These are phyloP conservation scores for Trypanosoma theileri DNA, from an alignment of 208 protist species.

Conservation along the genomic window DNA sequence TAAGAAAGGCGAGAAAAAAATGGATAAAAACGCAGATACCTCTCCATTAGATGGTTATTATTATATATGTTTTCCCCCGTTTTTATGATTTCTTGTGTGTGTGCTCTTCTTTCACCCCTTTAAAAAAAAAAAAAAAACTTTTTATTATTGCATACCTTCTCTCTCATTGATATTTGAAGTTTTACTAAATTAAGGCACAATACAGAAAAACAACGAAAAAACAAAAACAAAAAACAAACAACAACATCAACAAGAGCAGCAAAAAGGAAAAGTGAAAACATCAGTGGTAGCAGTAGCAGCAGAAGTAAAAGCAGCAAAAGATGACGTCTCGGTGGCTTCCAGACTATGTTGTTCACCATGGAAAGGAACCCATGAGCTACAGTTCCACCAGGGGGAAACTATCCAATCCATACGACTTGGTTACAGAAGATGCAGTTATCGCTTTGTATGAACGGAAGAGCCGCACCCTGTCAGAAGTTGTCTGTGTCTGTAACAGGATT, in stretches of 20 bases:
- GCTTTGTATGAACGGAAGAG: conserved; percentile 33
- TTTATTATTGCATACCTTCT: conserved; percentile 5
- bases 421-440: conserved; percentile 68
- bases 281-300: too few relatives aligned
- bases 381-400: conserved; percentile 60
- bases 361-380: conserved; percentile 53
- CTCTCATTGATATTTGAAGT: conserved; percentile 3
- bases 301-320: background rate
- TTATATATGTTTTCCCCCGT: conserved; percentile 19
- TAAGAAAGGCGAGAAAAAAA: background rate
- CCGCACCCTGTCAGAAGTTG: conserved; percentile 37
- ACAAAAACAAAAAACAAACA: background rate
- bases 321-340: conserved; percentile 79
- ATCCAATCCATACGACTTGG: conserved; percentile 77
- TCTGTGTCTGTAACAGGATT: conserved; percentile 43
- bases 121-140: background rate
- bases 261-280: background rate
- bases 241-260: background rate
- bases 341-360: conserved; percentile 73
- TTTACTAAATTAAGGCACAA: too few relatives aligned
- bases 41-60: background rate
- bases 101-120: background rate
- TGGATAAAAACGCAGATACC: background rate
- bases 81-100: conserved; percentile 16
- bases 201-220: background rate